Evolutionary conservation across 2,329 filamentous ascomycete genomes (phyloP), one percentile per base, ranked within the genome.

Genomic region (Coniochaeta ligniaria): DNA sequence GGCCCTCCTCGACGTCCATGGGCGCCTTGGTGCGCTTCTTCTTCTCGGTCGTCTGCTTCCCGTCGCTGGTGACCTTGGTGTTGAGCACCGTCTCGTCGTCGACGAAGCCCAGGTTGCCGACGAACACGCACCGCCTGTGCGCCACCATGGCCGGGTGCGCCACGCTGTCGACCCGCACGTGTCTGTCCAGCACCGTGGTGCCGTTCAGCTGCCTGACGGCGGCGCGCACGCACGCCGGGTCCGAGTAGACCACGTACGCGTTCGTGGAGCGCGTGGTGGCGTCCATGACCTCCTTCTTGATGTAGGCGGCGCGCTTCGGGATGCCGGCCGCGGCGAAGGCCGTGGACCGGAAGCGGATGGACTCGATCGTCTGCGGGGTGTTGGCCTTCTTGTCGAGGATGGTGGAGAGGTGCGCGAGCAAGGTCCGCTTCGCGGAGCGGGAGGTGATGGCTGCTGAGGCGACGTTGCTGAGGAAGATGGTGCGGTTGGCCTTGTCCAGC

Each of bases 41-140:
- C 69, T 83, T 85, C 61, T 70, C 70, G 1, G 67, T 69, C 71
- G 91, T 90, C 69, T 87, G 83, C 58, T 86, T 84, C 45, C 83
- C 86, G 52, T 88, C 82, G 58, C 84, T 87, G 45, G 86, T 85
- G 36, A 87, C 81, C 57, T 84, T 84, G 20, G 85, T 84, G 58
- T 83, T 83, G 24, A 90, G 75, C 58, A 89, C 80, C 43, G 84
- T 90, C 76, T 97, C 93, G 66, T 97, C 92, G 69, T 97, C 94
- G 17, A 99, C 91, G 69, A 99, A 99, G 57, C 92, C 92, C 1
- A 99, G 83, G 71, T 99, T 99, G 55, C 95, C 95, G 28, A 99
- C 91, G 70, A 99, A 99, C 17, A 99, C 88, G 73, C 95, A 99
- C 60, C 93, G 89, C 62, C 89, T 87, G 73, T 96, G 87, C 71